A percentile compares a stretch with the other conserved stretches of the same genome.
These are phyloP conservation scores for Monoraphidium neglectum DNA, from an alignment of 139 green algal species.

Conservation along the genomic window DNA sequence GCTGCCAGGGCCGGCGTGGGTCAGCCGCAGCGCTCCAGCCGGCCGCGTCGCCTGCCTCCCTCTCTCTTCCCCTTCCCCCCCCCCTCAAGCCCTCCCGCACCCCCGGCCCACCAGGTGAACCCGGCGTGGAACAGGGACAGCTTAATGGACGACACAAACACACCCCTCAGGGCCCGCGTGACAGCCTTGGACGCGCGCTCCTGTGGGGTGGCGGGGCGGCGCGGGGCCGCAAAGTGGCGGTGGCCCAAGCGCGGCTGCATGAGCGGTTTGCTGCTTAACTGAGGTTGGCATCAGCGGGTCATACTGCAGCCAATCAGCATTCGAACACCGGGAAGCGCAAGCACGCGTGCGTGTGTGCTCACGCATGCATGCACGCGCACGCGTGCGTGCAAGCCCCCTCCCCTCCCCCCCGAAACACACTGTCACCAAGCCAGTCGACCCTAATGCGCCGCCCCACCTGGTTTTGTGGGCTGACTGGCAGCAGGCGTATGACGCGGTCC, in stretches of 20 bases:
- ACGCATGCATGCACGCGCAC: neutral
- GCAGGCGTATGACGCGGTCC: conserved; percentile 36
- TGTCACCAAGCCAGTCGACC: neutral
- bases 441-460: conserved; percentile 27
- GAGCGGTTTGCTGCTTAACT: neutral
- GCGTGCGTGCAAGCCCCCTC: neutral
- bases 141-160: conserved; percentile 66
- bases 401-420: neutral
- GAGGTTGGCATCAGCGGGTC: neutral
- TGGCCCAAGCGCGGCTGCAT: neutral
- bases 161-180: conserved; percentile 26
- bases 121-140: conserved; percentile 63
- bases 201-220: conserved; percentile 21
- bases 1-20: too few relatives aligned
- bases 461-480: conserved; percentile 51
- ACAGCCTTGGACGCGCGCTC: conserved; percentile 11
- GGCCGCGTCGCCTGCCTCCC: too few relatives aligned
- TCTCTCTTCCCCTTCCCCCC: too few relatives aligned
- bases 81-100: neutral
- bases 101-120: conserved; percentile 59
- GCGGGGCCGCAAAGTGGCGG: conserved; percentile 38
- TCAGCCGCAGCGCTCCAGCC: too few relatives aligned
- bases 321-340: neutral
- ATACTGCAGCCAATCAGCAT: neutral
- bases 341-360: neutral